Evolutionary conservation across 306 rosid genomes (phyloP), one percentile per base, ranked within the genome.

Genomic region (Dalbergia cochinchinensis): DNA sequence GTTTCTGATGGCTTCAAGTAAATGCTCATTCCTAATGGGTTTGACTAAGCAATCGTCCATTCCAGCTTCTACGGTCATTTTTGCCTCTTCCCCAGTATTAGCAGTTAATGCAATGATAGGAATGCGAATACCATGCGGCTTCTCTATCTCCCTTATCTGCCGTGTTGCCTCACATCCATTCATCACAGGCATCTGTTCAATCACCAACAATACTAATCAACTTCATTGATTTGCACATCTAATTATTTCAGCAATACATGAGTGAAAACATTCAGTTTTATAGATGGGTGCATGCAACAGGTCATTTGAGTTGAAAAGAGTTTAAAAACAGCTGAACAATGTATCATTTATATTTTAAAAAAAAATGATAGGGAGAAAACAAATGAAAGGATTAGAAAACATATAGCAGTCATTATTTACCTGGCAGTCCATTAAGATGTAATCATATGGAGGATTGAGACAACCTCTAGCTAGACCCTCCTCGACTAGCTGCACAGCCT

Each of bases 361-460:
- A 19, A 10, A 22, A 19, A 57, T 57, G 62, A 57, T 19, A 0
- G 33, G 62, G 13, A 57, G 57, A 51, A 51, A 51, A 50, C 18
- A 3, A 50, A 45, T 8, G 6, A 53, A 76, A 22, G 26, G 8
- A 19, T 19, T 22, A 22, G 26, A 59, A 67, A 71, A 9, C 48
- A 69, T 67, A 75, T 69, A 42, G 57, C 20, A 16, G n/a, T 9
- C 57, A 37, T 26, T 55, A n/a, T 51, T 50, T 77, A 91, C 95
- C 95, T 90, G 85, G 74, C 95, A 91, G 59, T 90, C 98, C 97
- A 94, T 91, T 20, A 91, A 58, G 63, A 91, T 84, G 82, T 82
- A 91, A 78, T 91, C 91, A 12, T 80, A 90, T 13, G 96, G 91
- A 76, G 76, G 83, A 35, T 47, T 53, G 7, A 66, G 47, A 33